A percentile compares a stretch with the other conserved stretches of the same genome.
These are phyloP conservation scores for Rhodocollybia butyracea DNA, from an alignment of 768 basidiomycete genomes.

Conservation along the genomic window DNA sequence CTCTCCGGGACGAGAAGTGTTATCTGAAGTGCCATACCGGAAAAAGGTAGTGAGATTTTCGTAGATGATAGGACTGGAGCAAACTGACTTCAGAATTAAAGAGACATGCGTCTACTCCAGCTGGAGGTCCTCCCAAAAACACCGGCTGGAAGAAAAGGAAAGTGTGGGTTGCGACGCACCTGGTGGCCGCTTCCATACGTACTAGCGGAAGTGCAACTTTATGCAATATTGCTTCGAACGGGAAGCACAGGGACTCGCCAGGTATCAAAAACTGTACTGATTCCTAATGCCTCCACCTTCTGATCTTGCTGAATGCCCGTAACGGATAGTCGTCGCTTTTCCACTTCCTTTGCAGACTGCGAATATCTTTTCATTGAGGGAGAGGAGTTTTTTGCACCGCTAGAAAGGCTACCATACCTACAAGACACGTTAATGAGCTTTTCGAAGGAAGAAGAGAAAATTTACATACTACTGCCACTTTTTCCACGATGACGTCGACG, in stretches of 20 bases:
- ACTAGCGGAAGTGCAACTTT: no score
- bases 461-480: neutral
- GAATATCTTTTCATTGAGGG: slow-evolving; percentile 17
- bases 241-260: slow-evolving; percentile 20
- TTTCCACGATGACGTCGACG: no score
- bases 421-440: no score
- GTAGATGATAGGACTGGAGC: neutral
- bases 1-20: slow-evolving; percentile 32
- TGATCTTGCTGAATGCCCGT: slow-evolving; percentile 28
- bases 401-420: neutral
- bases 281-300: slow-evolving; percentile 37
- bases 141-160: slow-evolving; percentile 51
- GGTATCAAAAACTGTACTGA: slow-evolving; percentile 32
- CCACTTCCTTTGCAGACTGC: slow-evolving; percentile 24
- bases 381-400: slow-evolving; percentile 6
- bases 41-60: neutral
- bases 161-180: slow-evolving; percentile 31
- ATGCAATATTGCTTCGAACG: neutral
- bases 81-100: slow-evolving; percentile 31
- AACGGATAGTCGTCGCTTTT: slow-evolving; percentile 21
- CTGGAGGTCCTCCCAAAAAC: slow-evolving; percentile 29
- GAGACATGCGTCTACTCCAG: slow-evolving; percentile 27
- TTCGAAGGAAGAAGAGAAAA: no score
- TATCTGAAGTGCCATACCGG: slow-evolving; percentile 31
- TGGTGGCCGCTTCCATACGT: slow-evolving; percentile 47